Base-by-base conservation (phyloP, 1,284 basidiomycete species). In the Bjerkandera adusta region DNA sequence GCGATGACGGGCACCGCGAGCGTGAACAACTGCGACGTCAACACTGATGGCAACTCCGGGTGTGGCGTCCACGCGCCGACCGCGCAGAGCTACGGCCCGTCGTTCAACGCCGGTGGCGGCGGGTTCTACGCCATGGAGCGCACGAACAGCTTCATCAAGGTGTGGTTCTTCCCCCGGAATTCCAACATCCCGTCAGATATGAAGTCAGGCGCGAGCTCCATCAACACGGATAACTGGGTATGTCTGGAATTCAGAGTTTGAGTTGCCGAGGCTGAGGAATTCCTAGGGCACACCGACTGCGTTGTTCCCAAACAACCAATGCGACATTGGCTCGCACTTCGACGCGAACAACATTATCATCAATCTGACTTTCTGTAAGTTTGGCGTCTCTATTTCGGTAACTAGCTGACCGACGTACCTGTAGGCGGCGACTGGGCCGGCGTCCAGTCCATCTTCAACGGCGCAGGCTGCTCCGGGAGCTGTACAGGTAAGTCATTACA, bases 271-370 rank as follows among this genome's bases (percentile, higher is more conserved):
- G 13, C 27, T 51, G 18, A 39, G 25, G 29, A 5, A 5, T 24
- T 42, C 10, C 18, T 26, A 81, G 80, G 80, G 81, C 3, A 74
- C 66, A 0, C 81, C 81, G 2, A 55, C 59, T 13, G 81, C 82
- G 3, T 68, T 70, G 55, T 83, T 84, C 67, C 78, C 81, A 4
- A 71, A 68, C 55, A 75, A 69, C 5, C 60, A 63, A 29, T 83
- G 79, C 59, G 65, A 76, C 41, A 71, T 83, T 42, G 61, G 59
- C 24, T 68, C 65, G 2, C 68, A 76, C 42, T 82, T 85, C 58
- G 75, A 73, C 8, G 61, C 72, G 5, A 73, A 83, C 55, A 79
- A 80, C 47, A 81, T 83, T 52, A 70, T 84, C 36, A 81, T 85
- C 60, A 79, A 84, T 56, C 57, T 75, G 50, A 71, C 67, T 25